A percentile compares a stretch with the other conserved stretches of the same genome.
phyloP scores from a whole-genome alignment of 257 asterid genomes.

The Scutellaria baicalensis region DNA sequence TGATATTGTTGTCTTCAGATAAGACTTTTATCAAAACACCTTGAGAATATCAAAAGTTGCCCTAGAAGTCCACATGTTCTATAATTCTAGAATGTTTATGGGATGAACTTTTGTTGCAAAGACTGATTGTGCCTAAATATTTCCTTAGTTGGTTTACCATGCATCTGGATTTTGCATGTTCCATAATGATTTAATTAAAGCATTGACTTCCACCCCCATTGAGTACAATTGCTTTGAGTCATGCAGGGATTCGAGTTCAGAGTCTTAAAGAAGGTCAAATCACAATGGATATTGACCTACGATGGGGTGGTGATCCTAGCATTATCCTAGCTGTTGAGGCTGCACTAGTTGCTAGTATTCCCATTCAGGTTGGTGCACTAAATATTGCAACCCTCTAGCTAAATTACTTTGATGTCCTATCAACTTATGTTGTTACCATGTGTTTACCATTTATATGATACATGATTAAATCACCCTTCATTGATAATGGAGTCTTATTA shows the following conservation, averaged over 20 bases:
- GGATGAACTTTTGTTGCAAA: neutral
- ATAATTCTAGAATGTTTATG: neutral
- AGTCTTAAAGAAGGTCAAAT: conserved; percentile 96
- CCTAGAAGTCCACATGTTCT: neutral
- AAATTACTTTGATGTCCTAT: neutral
- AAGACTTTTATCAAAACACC: neutral
- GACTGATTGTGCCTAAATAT: neutral
- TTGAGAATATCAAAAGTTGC: neutral
- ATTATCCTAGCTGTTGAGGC: conserved; percentile 93
- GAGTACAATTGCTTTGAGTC: conserved; percentile 14
- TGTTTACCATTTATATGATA: neutral
- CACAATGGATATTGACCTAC: conserved; percentile 94
- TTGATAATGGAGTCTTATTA: neutral
- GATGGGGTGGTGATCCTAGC: conserved; percentile 99
- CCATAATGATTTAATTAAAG: neutral
- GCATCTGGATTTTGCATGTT: neutral
- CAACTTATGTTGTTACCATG: neutral
- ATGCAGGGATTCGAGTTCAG: conserved; percentile 96
- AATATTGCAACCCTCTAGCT: neutral
- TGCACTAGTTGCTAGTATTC: conserved; percentile 92
- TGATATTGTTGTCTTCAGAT: neutral
- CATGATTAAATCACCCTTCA: neutral
- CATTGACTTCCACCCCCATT: conserved; percentile 2
- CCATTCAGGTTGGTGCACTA: conserved; percentile 69
- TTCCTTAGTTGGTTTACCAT: neutral